phyloP scores from a whole-genome alignment of 1,284 basidiomycete genomes.

The Wolfiporia cocos region DNA sequence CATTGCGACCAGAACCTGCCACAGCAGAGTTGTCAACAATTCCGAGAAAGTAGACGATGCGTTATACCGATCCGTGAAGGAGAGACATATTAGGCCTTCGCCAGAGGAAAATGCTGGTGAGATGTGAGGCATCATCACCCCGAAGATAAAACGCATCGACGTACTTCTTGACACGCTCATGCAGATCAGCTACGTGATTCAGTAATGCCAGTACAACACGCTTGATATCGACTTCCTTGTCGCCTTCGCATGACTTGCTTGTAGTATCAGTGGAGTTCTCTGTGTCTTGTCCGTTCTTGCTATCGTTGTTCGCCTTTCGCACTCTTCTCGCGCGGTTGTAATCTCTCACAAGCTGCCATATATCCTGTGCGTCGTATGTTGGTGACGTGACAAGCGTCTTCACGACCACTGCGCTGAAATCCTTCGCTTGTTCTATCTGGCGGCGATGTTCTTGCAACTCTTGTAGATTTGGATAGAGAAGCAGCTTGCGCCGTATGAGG shows the following conservation, averaged over 20 bases:
- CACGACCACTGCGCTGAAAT: constrained; percentile 46
- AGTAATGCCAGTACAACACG: constrained; percentile 34
- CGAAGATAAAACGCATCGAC: constrained; percentile 12
- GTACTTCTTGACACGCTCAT: constrained; percentile 67
- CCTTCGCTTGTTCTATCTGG: constrained; percentile 41
- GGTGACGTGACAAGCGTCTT: constrained; percentile 40
- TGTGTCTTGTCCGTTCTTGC: constrained; percentile 18
- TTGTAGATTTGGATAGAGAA: constrained; percentile 47
- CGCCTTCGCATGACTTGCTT: background rate
- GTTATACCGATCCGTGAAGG: constrained; percentile 38
- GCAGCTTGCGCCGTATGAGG: constrained; percentile 42
- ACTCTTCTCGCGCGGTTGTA: constrained; percentile 23
- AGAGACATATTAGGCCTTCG: constrained; percentile 43
- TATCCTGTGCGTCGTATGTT: constrained; percentile 41
- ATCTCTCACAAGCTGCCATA: constrained; percentile 45
- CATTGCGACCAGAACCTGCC: constrained; percentile 29
- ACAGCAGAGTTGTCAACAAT: background rate
- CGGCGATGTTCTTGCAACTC: constrained; percentile 46
- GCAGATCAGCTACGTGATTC: constrained; percentile 48
- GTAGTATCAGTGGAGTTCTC: too few species aligned
- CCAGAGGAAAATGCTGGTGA: constrained; percentile 56
- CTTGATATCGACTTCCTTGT: constrained; percentile 36
- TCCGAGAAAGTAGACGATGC: constrained; percentile 4
- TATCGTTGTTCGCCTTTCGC: constrained; percentile 24
- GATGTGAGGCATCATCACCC: background rate